Evolutionary conservation across 2,329 filamentous ascomycete genomes (phyloP).

Genomic region (Colletotrichum somersetense): DNA sequence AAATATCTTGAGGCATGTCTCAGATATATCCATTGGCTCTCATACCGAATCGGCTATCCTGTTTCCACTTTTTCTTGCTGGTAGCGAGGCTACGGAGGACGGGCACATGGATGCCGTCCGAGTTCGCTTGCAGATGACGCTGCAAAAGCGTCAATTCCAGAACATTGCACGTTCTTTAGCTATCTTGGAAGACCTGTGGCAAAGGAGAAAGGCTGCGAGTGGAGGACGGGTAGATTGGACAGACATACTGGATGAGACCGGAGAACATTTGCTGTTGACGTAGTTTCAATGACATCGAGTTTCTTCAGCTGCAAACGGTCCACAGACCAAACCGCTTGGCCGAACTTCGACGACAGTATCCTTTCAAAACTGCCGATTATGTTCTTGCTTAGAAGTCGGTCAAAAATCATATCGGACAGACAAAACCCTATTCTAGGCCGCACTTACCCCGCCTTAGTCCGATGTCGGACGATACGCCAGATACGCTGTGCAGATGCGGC

Average conservation of each 20-base stretch:
- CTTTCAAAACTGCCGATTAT: not conserved
- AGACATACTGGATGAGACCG: slow-evolving; percentile 21
- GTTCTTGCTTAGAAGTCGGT: not conserved
- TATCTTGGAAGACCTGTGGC: slow-evolving; percentile 32
- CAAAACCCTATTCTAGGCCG: not conserved
- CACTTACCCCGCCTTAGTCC: not conserved
- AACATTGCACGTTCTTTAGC: slow-evolving; percentile 24
- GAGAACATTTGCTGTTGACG: slow-evolving; percentile 30
- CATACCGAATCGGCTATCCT: slow-evolving; percentile 37
- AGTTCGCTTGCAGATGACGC: slow-evolving; percentile 25
- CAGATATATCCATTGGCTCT: slow-evolving; percentile 26
- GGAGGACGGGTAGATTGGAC: slow-evolving; percentile 21
- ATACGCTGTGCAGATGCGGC: slow-evolving; percentile 33
- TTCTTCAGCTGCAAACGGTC: too few species aligned
- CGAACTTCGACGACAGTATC: not conserved
- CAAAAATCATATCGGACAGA: not conserved
- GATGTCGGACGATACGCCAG: slow-evolving; percentile 11
- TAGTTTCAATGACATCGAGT: not conserved
- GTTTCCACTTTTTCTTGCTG: slow-evolving; percentile 39
- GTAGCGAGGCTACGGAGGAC: slow-evolving; percentile 34
- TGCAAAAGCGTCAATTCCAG: slow-evolving; percentile 31
- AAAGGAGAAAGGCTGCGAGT: not conserved
- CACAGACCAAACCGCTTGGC: too few species aligned
- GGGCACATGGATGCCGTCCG: slow-evolving; percentile 31
- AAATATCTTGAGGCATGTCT: slow-evolving; percentile 25